Conservation (phyloP, 176 grass and related monocot species). For the barley (Hordeum vulgare) region DNA sequence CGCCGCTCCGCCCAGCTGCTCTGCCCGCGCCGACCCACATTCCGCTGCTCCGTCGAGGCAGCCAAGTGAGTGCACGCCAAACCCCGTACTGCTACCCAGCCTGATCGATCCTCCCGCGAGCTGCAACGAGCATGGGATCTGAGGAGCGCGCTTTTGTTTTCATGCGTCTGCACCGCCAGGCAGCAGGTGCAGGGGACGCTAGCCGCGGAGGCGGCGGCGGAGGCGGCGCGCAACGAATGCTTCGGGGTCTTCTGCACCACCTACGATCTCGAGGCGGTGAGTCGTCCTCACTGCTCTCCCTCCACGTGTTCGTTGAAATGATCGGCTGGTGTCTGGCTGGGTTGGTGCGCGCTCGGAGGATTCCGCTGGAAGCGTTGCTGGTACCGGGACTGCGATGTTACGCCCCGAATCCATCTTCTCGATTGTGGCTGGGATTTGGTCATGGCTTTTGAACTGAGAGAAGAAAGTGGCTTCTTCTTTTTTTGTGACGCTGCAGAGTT, state of each 20-base stretch:
- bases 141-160: not conserved
- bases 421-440: not conserved
- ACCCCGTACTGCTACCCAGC: not conserved
- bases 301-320: constrained; percentile 29
- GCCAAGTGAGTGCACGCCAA: constrained; percentile 21
- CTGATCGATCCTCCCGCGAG: not conserved
- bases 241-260: constrained; percentile 89
- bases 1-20: constrained; percentile 7
- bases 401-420: not conserved
- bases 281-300: not conserved
- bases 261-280: constrained; percentile 83
- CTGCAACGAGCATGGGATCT: not conserved
- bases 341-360: not conserved
- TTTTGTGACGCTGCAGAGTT: not conserved
- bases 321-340: not conserved
- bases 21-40: constrained; percentile 11
- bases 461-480: not conserved
- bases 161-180: not conserved
- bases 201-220: constrained; percentile 31
- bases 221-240: constrained; percentile 38
- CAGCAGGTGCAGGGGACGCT: constrained; percentile 14
- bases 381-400: not conserved
- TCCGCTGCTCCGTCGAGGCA: constrained; percentile 68
- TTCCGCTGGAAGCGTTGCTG: not conserved
- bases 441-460: not conserved